Conservation (phyloP, 164 flowering plant species). For the Chimonanthus salicifolius region DNA sequence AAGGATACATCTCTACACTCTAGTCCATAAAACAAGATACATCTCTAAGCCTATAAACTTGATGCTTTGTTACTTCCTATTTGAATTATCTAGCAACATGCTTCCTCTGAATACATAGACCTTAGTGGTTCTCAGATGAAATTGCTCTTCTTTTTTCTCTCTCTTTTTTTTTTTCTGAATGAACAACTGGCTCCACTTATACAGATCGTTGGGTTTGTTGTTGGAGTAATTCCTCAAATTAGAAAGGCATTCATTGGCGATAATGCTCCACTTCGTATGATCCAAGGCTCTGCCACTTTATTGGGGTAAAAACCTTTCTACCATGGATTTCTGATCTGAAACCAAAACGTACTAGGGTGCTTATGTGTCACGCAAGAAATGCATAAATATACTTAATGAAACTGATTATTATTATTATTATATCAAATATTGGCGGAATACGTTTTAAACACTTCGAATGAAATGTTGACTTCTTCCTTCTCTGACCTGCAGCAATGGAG, state of each 20-base stretch:
- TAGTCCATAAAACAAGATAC: not conserved
- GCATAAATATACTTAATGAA: not conserved
- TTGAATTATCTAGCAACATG: too few relatives aligned
- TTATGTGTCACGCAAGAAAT: not conserved
- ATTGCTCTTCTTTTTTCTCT: not conserved
- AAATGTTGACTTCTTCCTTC: not conserved
- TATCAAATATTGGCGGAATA: too few relatives aligned
- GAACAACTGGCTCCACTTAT: constrained; percentile 9
- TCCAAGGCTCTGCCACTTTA: constrained; percentile 47
- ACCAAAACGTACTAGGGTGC: not conserved
- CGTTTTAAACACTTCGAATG: not conserved
- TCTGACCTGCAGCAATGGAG: constrained; percentile 49
- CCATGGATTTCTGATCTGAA: not conserved
- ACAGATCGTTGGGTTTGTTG: constrained; percentile 52
- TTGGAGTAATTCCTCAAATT: constrained; percentile 51
- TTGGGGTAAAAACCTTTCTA: constrained; percentile 41
- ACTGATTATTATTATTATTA: too few relatives aligned
- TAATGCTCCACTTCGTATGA: constrained; percentile 60
- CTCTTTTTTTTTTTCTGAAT: not conserved
- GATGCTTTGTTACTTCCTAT: not conserved
- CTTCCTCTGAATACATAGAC: too few relatives aligned
- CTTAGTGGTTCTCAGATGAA: too few relatives aligned
- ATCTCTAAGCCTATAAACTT: not conserved
- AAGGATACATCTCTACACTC: not conserved
- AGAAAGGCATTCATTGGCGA: constrained; percentile 46